Conservation (phyloP, 495 filamentous ascomycete species). For the Platismatia glauca region DNA sequence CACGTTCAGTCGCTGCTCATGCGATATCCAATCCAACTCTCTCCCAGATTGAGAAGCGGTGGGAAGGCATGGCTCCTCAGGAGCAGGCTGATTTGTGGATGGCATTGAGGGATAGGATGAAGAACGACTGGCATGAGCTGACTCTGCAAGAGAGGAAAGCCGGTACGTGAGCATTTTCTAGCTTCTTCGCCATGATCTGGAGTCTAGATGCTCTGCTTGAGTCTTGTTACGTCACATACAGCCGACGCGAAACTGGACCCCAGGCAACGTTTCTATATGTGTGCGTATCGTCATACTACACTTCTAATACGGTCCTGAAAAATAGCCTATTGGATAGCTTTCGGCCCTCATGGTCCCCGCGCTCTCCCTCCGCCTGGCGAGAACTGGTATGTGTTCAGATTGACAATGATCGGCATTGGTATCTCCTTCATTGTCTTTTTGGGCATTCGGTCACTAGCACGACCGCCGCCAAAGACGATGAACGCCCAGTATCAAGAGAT, state of each 20-base stretch:
- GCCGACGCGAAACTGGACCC: constrained; percentile 5
- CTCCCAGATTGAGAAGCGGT: constrained; percentile 97
- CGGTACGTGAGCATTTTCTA: constrained; percentile 54
- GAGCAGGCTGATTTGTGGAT: constrained; percentile 99
- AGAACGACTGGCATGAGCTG: constrained; percentile 89
- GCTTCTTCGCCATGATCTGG: constrained; percentile 18
- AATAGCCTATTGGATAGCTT: constrained; percentile 96
- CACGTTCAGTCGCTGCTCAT: constrained; percentile 61
- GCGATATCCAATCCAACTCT: constrained; percentile 96
- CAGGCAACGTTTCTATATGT: neutral
- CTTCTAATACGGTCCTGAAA: constrained; percentile 6
- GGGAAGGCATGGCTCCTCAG: constrained; percentile 92
- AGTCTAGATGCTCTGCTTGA: neutral
- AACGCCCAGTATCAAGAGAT: constrained; percentile 91
- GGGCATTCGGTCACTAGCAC: constrained; percentile 53
- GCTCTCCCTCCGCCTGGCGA: constrained; percentile 73
- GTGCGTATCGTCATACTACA: constrained; percentile 1
- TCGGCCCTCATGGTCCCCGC: constrained; percentile 90
- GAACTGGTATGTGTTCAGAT: constrained; percentile 59
- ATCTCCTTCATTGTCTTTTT: constrained; percentile 58
- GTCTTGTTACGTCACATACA: constrained; percentile 1
- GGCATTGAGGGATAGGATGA: constrained; percentile 94
- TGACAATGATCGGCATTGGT: constrained; percentile 54
- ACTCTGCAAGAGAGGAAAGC: constrained; percentile 97
- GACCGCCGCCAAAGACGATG: constrained; percentile 73